These are phyloP conservation scores for Penicillium janthinellum DNA, from an alignment of 2,329 filamentous ascomycete species.

Conservation along the genomic window DNA sequence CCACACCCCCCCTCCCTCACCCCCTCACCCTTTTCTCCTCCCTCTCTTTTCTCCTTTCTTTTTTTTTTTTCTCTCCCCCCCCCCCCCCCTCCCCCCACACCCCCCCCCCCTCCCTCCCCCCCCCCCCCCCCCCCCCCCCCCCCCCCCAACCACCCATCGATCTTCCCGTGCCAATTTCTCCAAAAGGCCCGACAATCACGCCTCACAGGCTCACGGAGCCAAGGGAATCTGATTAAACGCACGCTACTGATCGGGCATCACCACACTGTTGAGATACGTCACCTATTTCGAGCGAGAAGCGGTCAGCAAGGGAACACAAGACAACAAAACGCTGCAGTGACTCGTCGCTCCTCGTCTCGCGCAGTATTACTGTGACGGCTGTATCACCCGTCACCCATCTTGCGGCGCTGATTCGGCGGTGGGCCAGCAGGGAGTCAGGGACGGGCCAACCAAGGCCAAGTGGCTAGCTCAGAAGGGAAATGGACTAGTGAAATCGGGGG, in stretches of 20 bases:
- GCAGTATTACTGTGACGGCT: slow-evolving; percentile 9
- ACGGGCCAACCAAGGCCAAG: slow-evolving; percentile 14
- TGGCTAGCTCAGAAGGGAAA: slow-evolving; percentile 28
- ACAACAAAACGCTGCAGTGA: slow-evolving; percentile 1
- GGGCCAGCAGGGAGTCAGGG: slow-evolving; percentile 13
- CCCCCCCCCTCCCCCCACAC: too few species aligned
- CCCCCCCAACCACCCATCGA: neutral
- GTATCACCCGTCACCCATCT: neutral
- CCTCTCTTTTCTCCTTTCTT: too few species aligned
- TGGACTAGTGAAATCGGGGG: slow-evolving; percentile 24
- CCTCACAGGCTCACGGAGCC: neutral
- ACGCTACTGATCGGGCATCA: slow-evolving; percentile 65
- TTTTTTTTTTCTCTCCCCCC: too few species aligned
- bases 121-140: neutral
- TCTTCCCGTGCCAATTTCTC: neutral
- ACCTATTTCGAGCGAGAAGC: slow-evolving; percentile 52
- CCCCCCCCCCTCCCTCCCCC: too few species aligned
- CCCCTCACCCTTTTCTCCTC: too few species aligned
- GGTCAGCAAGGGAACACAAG: slow-evolving; percentile 27
- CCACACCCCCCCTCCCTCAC: too few species aligned
- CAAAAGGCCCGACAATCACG: neutral
- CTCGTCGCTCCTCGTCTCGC: neutral
- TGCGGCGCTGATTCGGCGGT: slow-evolving; percentile 20
- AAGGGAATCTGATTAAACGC: neutral
- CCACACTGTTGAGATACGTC: slow-evolving; percentile 69